phyloP scores from a whole-genome alignment of 305 asterid species.

The Rubia occidens region DNA sequence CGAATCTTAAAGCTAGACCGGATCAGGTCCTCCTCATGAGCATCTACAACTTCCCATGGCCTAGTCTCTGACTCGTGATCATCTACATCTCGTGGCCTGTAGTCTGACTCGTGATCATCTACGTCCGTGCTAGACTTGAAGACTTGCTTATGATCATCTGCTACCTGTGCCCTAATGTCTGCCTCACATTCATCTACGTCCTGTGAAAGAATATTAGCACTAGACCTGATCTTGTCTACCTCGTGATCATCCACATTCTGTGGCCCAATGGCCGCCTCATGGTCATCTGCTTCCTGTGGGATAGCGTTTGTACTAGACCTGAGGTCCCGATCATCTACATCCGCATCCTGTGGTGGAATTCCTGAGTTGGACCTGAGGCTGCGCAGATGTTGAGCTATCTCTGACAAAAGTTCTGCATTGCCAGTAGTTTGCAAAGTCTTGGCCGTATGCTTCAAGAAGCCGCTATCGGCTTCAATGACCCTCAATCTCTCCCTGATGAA shows the following conservation, averaged over 20 bases:
- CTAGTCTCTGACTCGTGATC: neutral
- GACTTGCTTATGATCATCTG: neutral
- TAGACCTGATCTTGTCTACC: neutral
- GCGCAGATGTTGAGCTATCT: conserved; percentile 73
- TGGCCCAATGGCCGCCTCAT: no score
- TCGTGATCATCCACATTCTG: neutral
- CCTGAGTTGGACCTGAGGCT: conserved; percentile 21
- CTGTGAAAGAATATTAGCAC: no score
- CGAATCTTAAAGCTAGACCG: neutral
- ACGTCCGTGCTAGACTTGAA: neutral
- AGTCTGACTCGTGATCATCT: neutral
- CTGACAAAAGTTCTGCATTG: conserved; percentile 58
- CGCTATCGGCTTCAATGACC: conserved; percentile 79
- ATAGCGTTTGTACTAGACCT: neutral
- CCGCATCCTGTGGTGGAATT: neutral
- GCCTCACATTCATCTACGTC: no score
- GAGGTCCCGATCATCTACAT: neutral
- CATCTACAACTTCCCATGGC: neutral
- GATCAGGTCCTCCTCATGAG: neutral
- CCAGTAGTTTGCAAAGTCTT: conserved; percentile 60
- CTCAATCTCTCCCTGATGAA: conserved; percentile 55
- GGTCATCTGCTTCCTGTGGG: neutral
- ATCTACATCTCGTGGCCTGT: neutral
- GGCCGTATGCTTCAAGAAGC: conserved; percentile 72
- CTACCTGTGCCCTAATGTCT: neutral